phyloP scores from a whole-genome alignment of 129 eudicot species.

The Lonicera japonica region DNA sequence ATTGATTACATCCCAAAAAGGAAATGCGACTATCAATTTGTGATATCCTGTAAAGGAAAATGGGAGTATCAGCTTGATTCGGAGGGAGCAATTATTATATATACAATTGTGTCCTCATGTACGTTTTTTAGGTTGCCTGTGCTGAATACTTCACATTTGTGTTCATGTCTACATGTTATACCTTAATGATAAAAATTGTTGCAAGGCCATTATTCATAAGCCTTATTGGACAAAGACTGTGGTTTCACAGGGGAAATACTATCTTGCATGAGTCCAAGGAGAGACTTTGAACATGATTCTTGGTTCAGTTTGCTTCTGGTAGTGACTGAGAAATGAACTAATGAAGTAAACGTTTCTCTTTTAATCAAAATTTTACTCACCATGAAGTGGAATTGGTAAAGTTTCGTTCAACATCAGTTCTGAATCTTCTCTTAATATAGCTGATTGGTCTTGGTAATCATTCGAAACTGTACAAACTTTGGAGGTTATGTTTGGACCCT shows the following conservation, averaged over 20 bases:
- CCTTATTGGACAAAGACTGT: too few relatives aligned
- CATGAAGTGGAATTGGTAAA: slow-evolving; percentile 1
- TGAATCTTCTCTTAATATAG: slow-evolving; percentile 11
- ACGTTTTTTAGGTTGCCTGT: too few relatives aligned
- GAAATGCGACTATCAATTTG: too few relatives aligned
- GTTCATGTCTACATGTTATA: too few relatives aligned
- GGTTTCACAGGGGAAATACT: background rate
- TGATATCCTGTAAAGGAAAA: too few relatives aligned
- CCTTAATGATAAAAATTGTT: too few relatives aligned
- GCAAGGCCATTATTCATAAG: too few relatives aligned
- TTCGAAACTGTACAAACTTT: background rate
- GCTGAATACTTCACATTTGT: too few relatives aligned
- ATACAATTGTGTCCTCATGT: too few relatives aligned
- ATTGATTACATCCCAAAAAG: too few relatives aligned
- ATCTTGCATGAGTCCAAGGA: background rate
- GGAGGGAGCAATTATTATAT: too few relatives aligned
- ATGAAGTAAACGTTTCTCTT: background rate
- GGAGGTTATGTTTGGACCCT: slow-evolving; percentile 21
- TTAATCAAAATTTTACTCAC: slow-evolving; percentile 1
- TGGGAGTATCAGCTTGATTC: too few relatives aligned
- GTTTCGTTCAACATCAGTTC: slow-evolving; percentile 12
- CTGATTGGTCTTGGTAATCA: slow-evolving; percentile 18
- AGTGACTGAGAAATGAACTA: background rate
- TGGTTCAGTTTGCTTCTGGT: background rate
- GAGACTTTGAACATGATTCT: background rate